Evolutionary conservation across 75 land plant species (phyloP).

Genomic region (Selaginella tamariscina): DNA sequence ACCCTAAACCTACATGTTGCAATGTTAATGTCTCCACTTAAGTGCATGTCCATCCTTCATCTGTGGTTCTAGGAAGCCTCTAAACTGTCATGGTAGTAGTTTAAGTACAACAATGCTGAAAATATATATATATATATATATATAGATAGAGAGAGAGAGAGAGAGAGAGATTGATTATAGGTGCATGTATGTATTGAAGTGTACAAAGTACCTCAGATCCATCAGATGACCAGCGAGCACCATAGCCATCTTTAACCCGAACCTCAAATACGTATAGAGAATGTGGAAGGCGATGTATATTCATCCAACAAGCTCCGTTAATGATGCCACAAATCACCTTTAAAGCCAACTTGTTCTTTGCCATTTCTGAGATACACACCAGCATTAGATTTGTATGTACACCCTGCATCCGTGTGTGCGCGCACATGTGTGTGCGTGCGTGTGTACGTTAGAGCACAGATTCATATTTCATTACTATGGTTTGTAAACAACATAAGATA

Average conservation of each 20-base stretch:
- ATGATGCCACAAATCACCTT: slow-evolving; percentile 33
- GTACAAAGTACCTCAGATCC: slow-evolving; percentile 56
- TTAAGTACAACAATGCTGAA: not conserved
- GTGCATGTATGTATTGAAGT: not conserved
- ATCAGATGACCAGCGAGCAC: slow-evolving; percentile 74
- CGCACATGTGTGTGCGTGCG: too few relatives aligned
- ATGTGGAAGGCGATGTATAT: slow-evolving; percentile 46
- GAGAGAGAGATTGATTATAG: too few relatives aligned
- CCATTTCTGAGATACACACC: slow-evolving; percentile 32
- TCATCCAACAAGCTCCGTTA: slow-evolving; percentile 52
- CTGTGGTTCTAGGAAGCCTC: slow-evolving; percentile 81
- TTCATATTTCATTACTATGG: too few relatives aligned
- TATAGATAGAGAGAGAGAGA: too few relatives aligned
- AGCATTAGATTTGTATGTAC: not conserved
- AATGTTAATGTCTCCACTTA: slow-evolving; percentile 56
- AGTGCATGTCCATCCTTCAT: slow-evolving; percentile 50
- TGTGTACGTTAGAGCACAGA: too few relatives aligned
- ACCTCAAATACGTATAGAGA: slow-evolving; percentile 56
- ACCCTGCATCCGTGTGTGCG: not conserved
- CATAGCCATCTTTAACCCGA: slow-evolving; percentile 69
- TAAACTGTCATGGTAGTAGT: slow-evolving; percentile 41
- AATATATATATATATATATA: not conserved
- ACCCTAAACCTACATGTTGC: too few relatives aligned
- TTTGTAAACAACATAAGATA: too few relatives aligned
- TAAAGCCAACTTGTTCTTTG: slow-evolving; percentile 46